phyloP scores from a whole-genome alignment of 2,329 filamentous ascomycete genomes.

The Tetracladium maxilliforme region DNA sequence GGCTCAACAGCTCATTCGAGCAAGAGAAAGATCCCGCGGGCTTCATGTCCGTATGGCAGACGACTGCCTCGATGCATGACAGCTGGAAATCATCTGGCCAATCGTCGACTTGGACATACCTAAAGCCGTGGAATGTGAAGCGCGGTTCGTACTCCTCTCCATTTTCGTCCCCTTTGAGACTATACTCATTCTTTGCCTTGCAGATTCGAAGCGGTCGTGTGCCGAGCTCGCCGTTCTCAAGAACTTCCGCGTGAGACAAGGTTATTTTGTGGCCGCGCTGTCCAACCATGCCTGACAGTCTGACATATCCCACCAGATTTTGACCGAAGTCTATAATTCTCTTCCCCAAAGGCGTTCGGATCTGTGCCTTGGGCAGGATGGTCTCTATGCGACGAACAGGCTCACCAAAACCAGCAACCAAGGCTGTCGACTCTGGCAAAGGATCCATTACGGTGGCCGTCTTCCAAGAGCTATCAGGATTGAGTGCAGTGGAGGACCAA shows the following conservation, averaged over 20 bases:
- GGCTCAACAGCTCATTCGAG: conserved; percentile 34
- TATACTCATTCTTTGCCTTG: too few species aligned
- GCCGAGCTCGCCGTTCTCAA: conserved; percentile 22
- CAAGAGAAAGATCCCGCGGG: too few species aligned
- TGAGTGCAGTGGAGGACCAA: conserved; percentile 1
- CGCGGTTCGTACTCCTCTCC: conserved; percentile 19
- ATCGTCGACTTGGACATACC: conserved; percentile 22
- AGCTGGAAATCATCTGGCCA: conserved; percentile 1
- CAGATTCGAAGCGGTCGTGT: conserved; percentile 18
- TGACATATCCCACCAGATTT: conserved; percentile 1
- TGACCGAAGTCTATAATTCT: conserved; percentile 1
- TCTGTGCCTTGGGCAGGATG: neutral
- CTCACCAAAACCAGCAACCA: conserved; percentile 24
- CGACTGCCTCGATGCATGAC: too few species aligned
- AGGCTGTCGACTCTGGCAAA: conserved; percentile 14
- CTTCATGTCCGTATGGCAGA: too few species aligned
- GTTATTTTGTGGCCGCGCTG: conserved; percentile 10
- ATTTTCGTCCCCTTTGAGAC: too few species aligned
- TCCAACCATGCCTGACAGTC: neutral
- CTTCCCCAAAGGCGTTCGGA: conserved; percentile 1
- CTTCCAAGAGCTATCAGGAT: neutral
- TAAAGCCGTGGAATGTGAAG: conserved; percentile 33
- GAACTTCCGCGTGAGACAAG: conserved; percentile 21
- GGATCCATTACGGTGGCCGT: too few species aligned
- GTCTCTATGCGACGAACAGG: too few species aligned